Percentiles rank a stretch among this genome's conserved stretches.
Conservation (phyloP, 1,139 yeast genomes). For the Meyerozyma smithsonii region DNA sequence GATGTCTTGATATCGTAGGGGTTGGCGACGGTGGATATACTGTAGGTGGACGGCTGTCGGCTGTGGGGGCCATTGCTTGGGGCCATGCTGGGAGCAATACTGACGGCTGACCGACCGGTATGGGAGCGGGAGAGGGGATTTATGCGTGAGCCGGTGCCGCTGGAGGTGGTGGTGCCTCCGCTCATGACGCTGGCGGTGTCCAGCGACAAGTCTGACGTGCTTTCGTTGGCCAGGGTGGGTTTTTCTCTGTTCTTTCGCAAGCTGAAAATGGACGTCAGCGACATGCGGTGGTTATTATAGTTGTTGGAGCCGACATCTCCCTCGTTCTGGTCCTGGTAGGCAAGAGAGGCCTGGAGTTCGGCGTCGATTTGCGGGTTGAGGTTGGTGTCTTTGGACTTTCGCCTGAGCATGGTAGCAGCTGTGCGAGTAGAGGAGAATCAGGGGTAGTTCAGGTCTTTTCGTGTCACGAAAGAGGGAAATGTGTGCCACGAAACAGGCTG, state of each 20-base stretch:
- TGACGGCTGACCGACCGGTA: constrained; percentile 12
- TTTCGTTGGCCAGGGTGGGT: constrained; percentile 14
- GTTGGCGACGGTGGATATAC: constrained; percentile 20
- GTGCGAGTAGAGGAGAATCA: too few relatives aligned
- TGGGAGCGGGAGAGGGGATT: constrained; percentile 3
- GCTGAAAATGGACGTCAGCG: constrained; percentile 39
- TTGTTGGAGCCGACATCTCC: neutral
- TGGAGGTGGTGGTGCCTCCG: constrained; percentile 7
- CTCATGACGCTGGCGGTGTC: constrained; percentile 29
- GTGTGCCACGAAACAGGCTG: neutral
- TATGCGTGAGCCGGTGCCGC: constrained; percentile 4
- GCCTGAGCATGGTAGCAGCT: constrained; percentile 1
- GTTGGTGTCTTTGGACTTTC: constrained; percentile 9
- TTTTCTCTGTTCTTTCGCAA: constrained; percentile 22
- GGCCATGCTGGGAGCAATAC: constrained; percentile 20
- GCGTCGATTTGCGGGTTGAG: constrained; percentile 25
- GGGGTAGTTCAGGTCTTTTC: too few relatives aligned
- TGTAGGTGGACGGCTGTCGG: constrained; percentile 39
- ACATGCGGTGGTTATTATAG: constrained; percentile 18
- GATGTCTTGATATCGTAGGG: constrained; percentile 29
- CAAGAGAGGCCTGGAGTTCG: constrained; percentile 30
- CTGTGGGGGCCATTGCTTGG: constrained; percentile 31
- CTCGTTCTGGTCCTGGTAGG: constrained; percentile 16
- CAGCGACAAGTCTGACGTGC: constrained; percentile 31
- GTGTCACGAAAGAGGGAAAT: neutral